Percentiles rank a stretch among this genome's conserved stretches.
Conservation (phyloP, 371 early-diverging fungal genomes). For the Mortierella sp. region DNA sequence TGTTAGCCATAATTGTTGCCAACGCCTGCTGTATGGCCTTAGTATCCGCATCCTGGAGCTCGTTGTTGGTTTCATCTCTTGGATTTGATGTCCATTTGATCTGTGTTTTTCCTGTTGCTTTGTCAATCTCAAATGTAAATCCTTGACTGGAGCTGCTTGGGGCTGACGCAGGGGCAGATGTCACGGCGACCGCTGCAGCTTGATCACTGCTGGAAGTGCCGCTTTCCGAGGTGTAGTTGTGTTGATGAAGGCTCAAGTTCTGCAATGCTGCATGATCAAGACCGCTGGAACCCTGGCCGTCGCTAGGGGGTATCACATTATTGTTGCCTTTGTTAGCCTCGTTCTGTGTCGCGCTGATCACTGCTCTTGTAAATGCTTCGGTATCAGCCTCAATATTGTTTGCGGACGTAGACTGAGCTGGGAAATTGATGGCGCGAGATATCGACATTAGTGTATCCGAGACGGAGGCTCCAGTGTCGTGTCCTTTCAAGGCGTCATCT, state of each 20-base stretch:
- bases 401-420: conserved; percentile 3
- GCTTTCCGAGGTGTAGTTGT: not conserved
- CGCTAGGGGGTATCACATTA: conserved; percentile 9
- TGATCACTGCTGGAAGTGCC: not conserved
- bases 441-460: conserved; percentile 43
- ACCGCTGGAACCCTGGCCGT: not conserved
- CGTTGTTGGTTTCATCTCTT: conserved; percentile 21
- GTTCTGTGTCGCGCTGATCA: conserved; percentile 35
- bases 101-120: conserved; percentile 52
- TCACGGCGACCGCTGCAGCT: not conserved
- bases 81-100: conserved; percentile 50
- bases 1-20: conserved; percentile 33
- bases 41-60: conserved; percentile 9
- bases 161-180: conserved; percentile 3
- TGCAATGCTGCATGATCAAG: conserved; percentile 17
- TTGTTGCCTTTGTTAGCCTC: conserved; percentile 20
- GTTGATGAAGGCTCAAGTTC: conserved; percentile 17
- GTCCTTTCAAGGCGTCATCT: conserved; percentile 8
- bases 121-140: conserved; percentile 49
- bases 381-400: conserved; percentile 30
- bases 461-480: conserved; percentile 14
- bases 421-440: conserved; percentile 48
- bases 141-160: conserved; percentile 17
- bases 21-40: conserved; percentile 44
- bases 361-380: conserved; percentile 33